Conservation (phyloP, 164 flowering plant species). For the Liriodendron chinense region DNA sequence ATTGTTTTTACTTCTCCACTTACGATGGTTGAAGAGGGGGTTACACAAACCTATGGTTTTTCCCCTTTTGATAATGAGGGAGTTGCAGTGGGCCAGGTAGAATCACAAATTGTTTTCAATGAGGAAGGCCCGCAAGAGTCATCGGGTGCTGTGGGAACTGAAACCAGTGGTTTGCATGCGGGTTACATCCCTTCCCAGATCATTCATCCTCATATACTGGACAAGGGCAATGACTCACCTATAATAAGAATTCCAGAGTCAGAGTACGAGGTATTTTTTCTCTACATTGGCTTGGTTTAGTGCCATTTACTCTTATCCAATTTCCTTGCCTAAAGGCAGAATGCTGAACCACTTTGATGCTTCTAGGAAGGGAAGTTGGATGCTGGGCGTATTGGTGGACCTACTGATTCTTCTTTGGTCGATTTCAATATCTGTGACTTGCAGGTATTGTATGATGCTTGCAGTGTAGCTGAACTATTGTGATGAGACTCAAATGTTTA, state of each 20-base stretch:
- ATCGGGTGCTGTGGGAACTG: constrained; percentile 18
- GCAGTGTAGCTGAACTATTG: not conserved
- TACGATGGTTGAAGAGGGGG: constrained; percentile 37
- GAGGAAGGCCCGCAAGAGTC: constrained; percentile 31
- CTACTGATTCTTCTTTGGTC: constrained; percentile 53
- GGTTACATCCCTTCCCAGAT: constrained; percentile 31
- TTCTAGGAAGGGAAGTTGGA: constrained; percentile 59
- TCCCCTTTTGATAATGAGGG: constrained; percentile 33
- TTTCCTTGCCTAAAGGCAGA: not conserved
- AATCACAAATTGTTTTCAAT: constrained; percentile 28
- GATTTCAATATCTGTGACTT: constrained; percentile 64
- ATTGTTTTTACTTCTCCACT: constrained; percentile 44
- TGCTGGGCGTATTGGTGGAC: constrained; percentile 34
- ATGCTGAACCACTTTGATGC: constrained; percentile 2
- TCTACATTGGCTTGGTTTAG: not conserved
- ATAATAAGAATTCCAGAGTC: constrained; percentile 44
- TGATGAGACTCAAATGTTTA: not conserved
- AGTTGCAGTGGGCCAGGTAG: constrained; percentile 21
- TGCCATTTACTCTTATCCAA: not conserved
- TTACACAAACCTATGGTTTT: constrained; percentile 32
- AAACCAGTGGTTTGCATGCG: constrained; percentile 9
- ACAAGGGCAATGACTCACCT: constrained; percentile 40
- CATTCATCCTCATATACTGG: constrained; percentile 9
- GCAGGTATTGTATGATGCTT: constrained; percentile 59
- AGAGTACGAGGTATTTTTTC: constrained; percentile 60